Percentiles rank a stretch among this genome's conserved stretches.
These are phyloP conservation scores for Daldinia vernicosa DNA, from an alignment of 495 filamentous ascomycete species.

Conservation along the genomic window DNA sequence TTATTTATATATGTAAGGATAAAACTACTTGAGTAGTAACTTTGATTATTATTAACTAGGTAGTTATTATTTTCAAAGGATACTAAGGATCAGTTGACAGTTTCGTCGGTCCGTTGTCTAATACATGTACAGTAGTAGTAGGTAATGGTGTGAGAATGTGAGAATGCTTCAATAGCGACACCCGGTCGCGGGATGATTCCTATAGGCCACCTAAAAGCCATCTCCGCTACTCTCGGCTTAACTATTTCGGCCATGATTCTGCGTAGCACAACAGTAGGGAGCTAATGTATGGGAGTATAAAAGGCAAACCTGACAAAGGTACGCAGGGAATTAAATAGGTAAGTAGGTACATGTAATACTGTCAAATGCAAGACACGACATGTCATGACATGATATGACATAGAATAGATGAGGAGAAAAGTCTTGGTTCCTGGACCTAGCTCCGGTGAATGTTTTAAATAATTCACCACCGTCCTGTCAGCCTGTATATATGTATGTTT, in stretches of 20 bases:
- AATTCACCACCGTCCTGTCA: background rate
- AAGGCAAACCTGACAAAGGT: background rate
- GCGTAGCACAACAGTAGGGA: constrained; percentile 14
- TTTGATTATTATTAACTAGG: no score
- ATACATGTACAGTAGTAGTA: background rate
- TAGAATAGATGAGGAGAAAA: constrained; percentile 2
- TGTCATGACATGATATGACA: constrained; percentile 7
- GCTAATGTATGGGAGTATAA: constrained; percentile 7
- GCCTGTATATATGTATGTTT: background rate
- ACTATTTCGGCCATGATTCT: constrained; percentile 6
- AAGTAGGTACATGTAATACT: constrained; percentile 3
- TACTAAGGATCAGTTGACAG: no score
- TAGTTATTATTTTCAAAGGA: no score
- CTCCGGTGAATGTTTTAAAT: background rate
- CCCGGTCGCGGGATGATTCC: constrained; percentile 26
- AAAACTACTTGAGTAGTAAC: no score
- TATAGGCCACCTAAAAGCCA: constrained; percentile 22
- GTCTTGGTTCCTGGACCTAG: background rate
- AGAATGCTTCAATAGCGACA: constrained; percentile 16
- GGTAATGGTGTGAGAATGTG: constrained; percentile 19
- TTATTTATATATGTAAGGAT: no score
- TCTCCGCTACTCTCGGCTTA: constrained; percentile 22
- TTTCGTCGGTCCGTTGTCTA: no score
- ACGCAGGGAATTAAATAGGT: background rate
- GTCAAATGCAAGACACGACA: constrained; percentile 9